Evolutionary conservation across 805 yeast genomes (phyloP).

Genomic region (Candida patagonica): DNA sequence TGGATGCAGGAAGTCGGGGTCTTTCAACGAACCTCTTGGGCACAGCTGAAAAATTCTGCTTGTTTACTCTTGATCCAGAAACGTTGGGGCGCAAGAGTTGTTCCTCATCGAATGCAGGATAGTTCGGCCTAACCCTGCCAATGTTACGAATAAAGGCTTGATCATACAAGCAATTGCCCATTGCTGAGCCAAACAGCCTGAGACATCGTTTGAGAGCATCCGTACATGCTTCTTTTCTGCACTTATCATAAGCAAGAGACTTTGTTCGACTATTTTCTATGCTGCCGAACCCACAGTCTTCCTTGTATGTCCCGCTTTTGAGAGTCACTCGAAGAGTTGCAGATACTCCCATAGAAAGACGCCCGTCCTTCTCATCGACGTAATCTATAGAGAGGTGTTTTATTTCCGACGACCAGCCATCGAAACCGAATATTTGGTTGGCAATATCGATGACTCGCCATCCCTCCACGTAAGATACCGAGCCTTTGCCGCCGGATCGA

Average conservation of each 20-base stretch:
- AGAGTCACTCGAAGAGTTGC: conserved; percentile 56
- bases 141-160: conserved; percentile 20
- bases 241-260: conserved; percentile 68
- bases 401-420: conserved; percentile 69
- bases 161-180: conserved; percentile 42
- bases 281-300: conserved; percentile 67
- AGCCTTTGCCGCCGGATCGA: conserved; percentile 52
- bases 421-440: conserved; percentile 67
- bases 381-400: conserved; percentile 48
- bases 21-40: conserved; percentile 2
- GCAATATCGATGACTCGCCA: conserved; percentile 65
- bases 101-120: not conserved
- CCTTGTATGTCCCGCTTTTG: conserved; percentile 75
- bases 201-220: conserved; percentile 75
- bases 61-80: not conserved
- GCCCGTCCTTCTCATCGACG: conserved; percentile 21
- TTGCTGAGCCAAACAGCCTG: conserved; percentile 67
- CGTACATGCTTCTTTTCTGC: conserved; percentile 78
- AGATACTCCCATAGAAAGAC: conserved; percentile 17
- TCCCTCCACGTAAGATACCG: conserved; percentile 60
- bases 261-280: conserved; percentile 43
- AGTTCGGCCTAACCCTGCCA: not conserved
- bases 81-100: not conserved
- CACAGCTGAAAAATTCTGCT: not conserved
- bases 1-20: conserved; percentile 13